These are phyloP conservation scores for Globisporangium uncinulatum DNA, from an alignment of 352 stramenopile genomes.

Conservation along the genomic window DNA sequence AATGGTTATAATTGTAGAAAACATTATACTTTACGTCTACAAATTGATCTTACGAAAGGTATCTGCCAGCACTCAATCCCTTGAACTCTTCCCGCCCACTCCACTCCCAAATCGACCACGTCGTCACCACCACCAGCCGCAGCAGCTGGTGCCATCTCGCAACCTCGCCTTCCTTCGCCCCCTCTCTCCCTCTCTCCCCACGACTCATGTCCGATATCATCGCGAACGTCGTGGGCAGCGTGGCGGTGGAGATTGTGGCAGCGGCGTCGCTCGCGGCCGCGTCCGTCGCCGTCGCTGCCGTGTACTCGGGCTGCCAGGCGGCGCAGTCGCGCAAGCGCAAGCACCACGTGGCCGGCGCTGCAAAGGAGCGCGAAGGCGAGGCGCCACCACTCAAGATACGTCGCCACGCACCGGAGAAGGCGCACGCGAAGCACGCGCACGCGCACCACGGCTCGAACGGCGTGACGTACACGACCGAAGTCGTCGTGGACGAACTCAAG, in stretches of 20 bases:
- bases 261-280: constrained; percentile 40
- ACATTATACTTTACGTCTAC: background rate
- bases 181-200: constrained; percentile 1
- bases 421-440: constrained; percentile 11
- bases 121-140: background rate
- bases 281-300: constrained; percentile 27
- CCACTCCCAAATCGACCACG: background rate
- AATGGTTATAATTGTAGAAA: no score
- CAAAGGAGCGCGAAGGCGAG: constrained; percentile 1
- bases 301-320: constrained; percentile 14
- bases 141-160: no score
- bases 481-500: constrained; percentile 46
- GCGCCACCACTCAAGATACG: constrained; percentile 28
- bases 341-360: background rate
- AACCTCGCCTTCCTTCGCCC: background rate
- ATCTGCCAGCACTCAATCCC: background rate
- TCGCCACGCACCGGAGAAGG: constrained; percentile 16
- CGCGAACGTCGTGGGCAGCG: constrained; percentile 25
- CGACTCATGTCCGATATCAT: constrained; percentile 15
- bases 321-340: constrained; percentile 24
- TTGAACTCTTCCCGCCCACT: no score
- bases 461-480: constrained; percentile 26
- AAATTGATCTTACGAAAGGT: background rate
- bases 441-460: constrained; percentile 24
- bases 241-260: constrained; percentile 41